A percentile compares a stretch with the other conserved stretches of the same genome.
Evolutionary conservation across 768 basidiomycete species (phyloP).

Genomic region (Tulasnella sp.): DNA sequence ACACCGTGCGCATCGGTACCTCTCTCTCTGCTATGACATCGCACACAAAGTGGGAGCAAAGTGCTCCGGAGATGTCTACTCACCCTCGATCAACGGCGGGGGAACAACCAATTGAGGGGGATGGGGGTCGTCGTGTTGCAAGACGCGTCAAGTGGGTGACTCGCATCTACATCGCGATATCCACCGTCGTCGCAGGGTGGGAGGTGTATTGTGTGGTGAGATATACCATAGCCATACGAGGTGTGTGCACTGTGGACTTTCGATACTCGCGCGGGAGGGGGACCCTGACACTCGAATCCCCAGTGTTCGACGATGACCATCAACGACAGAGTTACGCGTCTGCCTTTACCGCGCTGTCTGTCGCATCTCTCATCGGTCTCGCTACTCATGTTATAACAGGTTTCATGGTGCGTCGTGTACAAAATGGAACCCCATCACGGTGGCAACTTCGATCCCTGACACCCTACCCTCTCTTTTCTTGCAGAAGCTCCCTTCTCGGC

Average conservation of each 20-base stretch:
- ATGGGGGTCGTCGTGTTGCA: neutral
- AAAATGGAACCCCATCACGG: neutral
- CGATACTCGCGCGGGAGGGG: too few relatives aligned
- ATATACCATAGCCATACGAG: slow-evolving; percentile 1
- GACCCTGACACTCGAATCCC: too few relatives aligned
- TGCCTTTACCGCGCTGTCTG: slow-evolving; percentile 1
- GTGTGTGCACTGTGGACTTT: neutral
- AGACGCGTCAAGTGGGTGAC: neutral
- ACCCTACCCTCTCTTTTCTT: neutral
- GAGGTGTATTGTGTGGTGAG: neutral
- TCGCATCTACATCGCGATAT: neutral
- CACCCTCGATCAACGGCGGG: neutral
- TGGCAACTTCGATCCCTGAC: slow-evolving; percentile 1
- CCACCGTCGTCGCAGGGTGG: neutral
- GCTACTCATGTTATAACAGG: neutral
- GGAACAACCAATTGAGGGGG: neutral
- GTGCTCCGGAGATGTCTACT: neutral
- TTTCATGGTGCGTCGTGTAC: neutral
- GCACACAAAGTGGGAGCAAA: neutral
- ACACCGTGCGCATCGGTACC: neutral
- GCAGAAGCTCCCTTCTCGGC: neutral
- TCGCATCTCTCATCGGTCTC: neutral
- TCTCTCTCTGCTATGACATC: neutral
- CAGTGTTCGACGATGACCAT: neutral
- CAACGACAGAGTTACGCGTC: neutral